Percentiles rank a stretch among this genome's conserved stretches.
These are phyloP conservation scores for Orbilia ellipsospora DNA, from an alignment of 2,329 filamentous ascomycete genomes.

Conservation along the genomic window DNA sequence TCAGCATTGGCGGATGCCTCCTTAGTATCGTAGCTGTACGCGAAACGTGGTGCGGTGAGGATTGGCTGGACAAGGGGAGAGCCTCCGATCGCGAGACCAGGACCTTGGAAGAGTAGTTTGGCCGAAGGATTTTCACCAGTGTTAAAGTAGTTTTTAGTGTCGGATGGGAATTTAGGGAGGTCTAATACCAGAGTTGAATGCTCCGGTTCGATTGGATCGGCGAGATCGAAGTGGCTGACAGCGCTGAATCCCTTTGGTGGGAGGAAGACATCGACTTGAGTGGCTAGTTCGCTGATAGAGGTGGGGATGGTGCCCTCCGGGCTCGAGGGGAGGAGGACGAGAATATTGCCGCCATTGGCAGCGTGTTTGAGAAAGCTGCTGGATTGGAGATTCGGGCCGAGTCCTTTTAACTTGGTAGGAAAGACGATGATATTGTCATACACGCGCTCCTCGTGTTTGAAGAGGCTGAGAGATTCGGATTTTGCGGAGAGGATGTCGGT, in stretches of 20 bases:
- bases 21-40: constrained; percentile 94
- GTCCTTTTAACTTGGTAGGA: constrained; percentile 89
- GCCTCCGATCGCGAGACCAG: constrained; percentile 83
- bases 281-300: constrained; percentile 57
- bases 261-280: constrained; percentile 76
- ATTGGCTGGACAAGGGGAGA: constrained; percentile 83
- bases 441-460: constrained; percentile 83
- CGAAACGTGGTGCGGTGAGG: constrained; percentile 81
- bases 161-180: constrained; percentile 73
- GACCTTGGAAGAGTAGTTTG: constrained; percentile 79
- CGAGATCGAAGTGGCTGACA: constrained; percentile 96
- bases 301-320: constrained; percentile 66
- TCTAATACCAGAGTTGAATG: constrained; percentile 89
- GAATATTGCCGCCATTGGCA: constrained; percentile 89
- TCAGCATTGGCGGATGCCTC: constrained; percentile 75
- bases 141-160: constrained; percentile 80
- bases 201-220: constrained; percentile 78
- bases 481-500: constrained; percentile 86
- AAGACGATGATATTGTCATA: constrained; percentile 93
- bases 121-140: constrained; percentile 69
- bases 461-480: constrained; percentile 79
- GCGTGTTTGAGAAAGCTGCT: constrained; percentile 89
- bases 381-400: constrained; percentile 87
- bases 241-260: constrained; percentile 86
- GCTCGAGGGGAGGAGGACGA: constrained; percentile 82